phyloP scores from a whole-genome alignment of 208 protist genomes.

The Lotmaria passim region DNA sequence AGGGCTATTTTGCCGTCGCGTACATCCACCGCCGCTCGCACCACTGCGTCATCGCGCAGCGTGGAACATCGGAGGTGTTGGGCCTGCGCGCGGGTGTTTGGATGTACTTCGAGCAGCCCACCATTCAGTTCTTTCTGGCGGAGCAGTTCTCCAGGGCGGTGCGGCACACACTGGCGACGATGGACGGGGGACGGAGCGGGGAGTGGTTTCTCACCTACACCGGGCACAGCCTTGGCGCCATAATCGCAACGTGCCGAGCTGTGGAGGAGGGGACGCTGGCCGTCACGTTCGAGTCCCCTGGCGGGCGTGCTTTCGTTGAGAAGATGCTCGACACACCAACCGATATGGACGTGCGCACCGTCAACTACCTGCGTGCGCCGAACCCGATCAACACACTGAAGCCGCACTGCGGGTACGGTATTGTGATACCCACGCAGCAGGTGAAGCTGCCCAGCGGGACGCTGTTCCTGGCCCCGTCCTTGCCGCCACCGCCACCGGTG shows the following conservation, averaged over 20 bases:
- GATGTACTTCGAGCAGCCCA: slow-evolving; percentile 92
- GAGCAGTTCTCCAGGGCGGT: slow-evolving; percentile 88
- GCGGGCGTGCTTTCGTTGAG: slow-evolving; percentile 74
- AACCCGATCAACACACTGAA: slow-evolving; percentile 92
- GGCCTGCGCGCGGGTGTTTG: slow-evolving; percentile 84
- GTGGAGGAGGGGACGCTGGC: slow-evolving; percentile 79
- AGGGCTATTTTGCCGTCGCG: slow-evolving; percentile 87
- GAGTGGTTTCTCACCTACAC: slow-evolving; percentile 86
- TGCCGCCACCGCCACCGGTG: slow-evolving; percentile 10
- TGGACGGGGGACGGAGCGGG: slow-evolving; percentile 19
- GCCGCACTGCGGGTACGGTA: slow-evolving; percentile 84
- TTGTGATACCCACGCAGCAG: slow-evolving; percentile 63
- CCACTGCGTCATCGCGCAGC: slow-evolving; percentile 88
- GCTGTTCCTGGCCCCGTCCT: slow-evolving; percentile 32
- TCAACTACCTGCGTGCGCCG: slow-evolving; percentile 84
- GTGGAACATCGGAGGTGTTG: slow-evolving; percentile 85
- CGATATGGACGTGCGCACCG: slow-evolving; percentile 48
- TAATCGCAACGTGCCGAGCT: slow-evolving; percentile 81
- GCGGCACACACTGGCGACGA: slow-evolving; percentile 42
- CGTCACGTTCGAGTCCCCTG: slow-evolving; percentile 89
- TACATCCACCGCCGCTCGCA: slow-evolving; percentile 70
- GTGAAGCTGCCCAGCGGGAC: slow-evolving; percentile 28
- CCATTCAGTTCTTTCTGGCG: slow-evolving; percentile 86
- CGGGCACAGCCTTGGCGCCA: slow-evolving; percentile 90
- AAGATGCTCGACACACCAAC: slow-evolving; percentile 37